A percentile compares a stretch with the other conserved stretches of the same genome.
These are phyloP conservation scores for Xylariaceae sp. DNA, from an alignment of 2,329 filamentous ascomycete species.

Conservation along the genomic window DNA sequence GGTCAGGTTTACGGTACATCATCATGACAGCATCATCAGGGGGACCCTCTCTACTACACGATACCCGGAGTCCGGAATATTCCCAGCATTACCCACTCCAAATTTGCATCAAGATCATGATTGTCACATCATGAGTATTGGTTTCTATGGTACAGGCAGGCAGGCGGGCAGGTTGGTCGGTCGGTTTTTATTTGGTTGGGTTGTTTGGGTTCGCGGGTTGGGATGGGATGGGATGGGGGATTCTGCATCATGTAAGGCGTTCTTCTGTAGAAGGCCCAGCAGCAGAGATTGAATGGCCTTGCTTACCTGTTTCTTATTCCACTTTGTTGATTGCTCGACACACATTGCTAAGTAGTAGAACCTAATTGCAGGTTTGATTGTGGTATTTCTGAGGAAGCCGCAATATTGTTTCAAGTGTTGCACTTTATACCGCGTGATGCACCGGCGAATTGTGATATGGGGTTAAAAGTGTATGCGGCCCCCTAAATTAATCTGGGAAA, in stretches of 20 bases:
- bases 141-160: conserved; percentile 14
- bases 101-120: conserved; percentile 17
- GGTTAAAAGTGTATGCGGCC: background rate
- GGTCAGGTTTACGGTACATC: conserved; percentile 24
- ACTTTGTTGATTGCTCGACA: background rate
- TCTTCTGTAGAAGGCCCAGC: conserved; percentile 20
- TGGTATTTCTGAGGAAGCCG: background rate
- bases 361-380: background rate
- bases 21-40: conserved; percentile 32
- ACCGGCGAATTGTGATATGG: too few relatives aligned
- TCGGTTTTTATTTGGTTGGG: conserved; percentile 12
- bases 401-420: too few relatives aligned
- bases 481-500: background rate
- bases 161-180: too few relatives aligned
- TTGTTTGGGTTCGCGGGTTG: conserved; percentile 15
- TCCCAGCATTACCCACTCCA: conserved; percentile 31
- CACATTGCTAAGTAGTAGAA: background rate
- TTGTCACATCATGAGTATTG: background rate
- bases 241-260: conserved; percentile 31
- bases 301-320: conserved; percentile 9
- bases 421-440: too few relatives aligned
- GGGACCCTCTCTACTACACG: conserved; percentile 26
- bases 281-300: conserved; percentile 22
- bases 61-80: conserved; percentile 33
- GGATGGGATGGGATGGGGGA: background rate